Conservation (phyloP, 805 yeast species). For the Candida sakaeoensis region DNA sequence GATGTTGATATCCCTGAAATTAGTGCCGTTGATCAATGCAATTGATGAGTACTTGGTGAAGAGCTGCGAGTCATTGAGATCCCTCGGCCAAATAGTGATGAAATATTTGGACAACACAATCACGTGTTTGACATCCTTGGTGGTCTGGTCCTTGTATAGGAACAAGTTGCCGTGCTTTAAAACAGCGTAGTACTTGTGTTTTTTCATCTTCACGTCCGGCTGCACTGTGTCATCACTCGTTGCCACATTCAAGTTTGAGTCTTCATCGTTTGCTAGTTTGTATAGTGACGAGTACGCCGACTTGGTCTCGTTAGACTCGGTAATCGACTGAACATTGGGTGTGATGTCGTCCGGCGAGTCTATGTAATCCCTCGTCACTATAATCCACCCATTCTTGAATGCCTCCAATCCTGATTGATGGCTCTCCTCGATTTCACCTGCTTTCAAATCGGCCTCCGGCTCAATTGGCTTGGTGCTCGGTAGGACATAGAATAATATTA, state of each 20-base stretch:
- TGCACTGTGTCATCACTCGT: too few relatives aligned
- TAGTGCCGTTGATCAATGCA: conserved; percentile 46
- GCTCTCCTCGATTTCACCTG: conserved; percentile 63
- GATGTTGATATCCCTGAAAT: conserved; percentile 3
- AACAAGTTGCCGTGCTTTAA: conserved; percentile 86
- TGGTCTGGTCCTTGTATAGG: conserved; percentile 68
- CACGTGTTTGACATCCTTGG: conserved; percentile 69
- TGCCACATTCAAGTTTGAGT: not conserved
- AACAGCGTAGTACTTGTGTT: conserved; percentile 64
- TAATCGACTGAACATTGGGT: conserved; percentile 41
- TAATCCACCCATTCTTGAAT: conserved; percentile 70
- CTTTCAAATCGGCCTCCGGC: conserved; percentile 31
- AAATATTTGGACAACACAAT: conserved; percentile 69
- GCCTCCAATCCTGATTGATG: conserved; percentile 61
- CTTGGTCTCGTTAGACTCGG: conserved; percentile 40
- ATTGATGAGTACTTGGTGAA: conserved; percentile 81
- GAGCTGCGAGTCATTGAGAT: conserved; percentile 66
- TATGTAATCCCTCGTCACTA: conserved; percentile 73
- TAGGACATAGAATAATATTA: conserved; percentile 36
- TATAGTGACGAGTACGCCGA: conserved; percentile 61
- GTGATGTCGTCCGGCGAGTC: conserved; percentile 45
- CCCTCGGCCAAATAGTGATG: conserved; percentile 83
- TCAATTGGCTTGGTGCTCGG: conserved; percentile 24
- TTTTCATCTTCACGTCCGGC: conserved; percentile 28
- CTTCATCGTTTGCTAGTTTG: conserved; percentile 39